Evolutionary conservation across 768 basidiomycete genomes (phyloP).

Genomic region (Dentipellis sp.): DNA sequence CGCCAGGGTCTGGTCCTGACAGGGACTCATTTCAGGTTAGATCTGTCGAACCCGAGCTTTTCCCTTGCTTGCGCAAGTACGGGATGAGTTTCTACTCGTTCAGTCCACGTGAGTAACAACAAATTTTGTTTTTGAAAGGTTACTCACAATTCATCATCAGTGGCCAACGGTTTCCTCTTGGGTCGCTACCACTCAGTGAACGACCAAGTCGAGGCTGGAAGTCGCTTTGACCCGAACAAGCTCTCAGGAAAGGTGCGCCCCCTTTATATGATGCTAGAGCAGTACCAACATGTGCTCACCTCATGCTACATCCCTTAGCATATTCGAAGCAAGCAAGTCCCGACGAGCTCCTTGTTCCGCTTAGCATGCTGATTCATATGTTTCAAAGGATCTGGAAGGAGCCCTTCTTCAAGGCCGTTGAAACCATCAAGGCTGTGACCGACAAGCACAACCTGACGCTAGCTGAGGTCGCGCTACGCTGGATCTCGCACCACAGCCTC

Average conservation of each 20-base stretch:
- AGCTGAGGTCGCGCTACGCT: conserved; percentile 34
- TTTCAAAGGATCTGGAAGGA: conserved; percentile 42
- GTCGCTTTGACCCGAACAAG: conserved; percentile 43
- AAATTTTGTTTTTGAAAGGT: background rate
- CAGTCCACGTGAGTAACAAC: conserved; percentile 28
- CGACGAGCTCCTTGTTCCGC: background rate
- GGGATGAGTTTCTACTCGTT: conserved; percentile 32
- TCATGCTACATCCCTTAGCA: background rate
- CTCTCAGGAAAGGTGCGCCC: conserved; percentile 34
- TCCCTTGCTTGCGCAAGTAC: conserved; percentile 33
- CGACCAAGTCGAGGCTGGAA: conserved; percentile 36
- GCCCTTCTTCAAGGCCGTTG: conserved; percentile 40
- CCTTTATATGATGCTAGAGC: background rate
- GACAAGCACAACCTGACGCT: conserved; percentile 28
- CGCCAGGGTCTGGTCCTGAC: background rate
- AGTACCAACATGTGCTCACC: background rate
- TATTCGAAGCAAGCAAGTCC: too few species aligned
- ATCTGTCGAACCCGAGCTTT: conserved; percentile 29
- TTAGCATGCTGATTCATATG: background rate
- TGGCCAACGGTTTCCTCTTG: conserved; percentile 33
- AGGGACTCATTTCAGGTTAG: conserved; percentile 11
- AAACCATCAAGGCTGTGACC: conserved; percentile 32
- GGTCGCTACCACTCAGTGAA: conserved; percentile 26
- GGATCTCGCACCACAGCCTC: conserved; percentile 39
- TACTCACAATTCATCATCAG: conserved; percentile 11